Base-by-base conservation (phyloP, 495 filamentous ascomycete genomes). In the Amniculicola lignicola region DNA sequence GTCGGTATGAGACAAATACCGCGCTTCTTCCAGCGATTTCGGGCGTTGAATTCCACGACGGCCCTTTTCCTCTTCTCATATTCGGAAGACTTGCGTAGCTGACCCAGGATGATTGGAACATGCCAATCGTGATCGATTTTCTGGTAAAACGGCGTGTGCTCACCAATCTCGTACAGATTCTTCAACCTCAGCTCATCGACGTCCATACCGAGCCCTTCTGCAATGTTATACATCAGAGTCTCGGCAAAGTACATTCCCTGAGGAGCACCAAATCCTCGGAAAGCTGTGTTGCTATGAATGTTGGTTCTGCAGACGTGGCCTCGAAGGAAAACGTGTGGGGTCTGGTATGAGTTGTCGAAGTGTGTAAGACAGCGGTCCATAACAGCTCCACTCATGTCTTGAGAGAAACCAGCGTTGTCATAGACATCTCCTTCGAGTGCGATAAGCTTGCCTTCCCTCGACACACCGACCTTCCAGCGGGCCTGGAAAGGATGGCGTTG, bases 211-310 rank as follows among this genome's bases (percentile, higher is more conserved):
- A 74, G 51, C 3, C 57, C 63, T 39, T 74, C 72, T 1, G 72
- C 68, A 37, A 73, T 55, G 25, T 67, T 62, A n/a, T 63, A 66
- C 71, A 74, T 70, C 18, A 68, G 66, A 40, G 61, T 67, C 54
- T 74, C 72, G 7, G 72, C 44, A 18, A 72, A 64, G 19, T 63
- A 74, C 66, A 72, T 72, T 7, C 67, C 71, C 46, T 74, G 72
- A 0, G 72, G 72, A 1, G 67, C 72, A 11, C 72, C 71, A 51
- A 74, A 74, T 2, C 72, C 72, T 47, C 72, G 50, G 55, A 71
- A 74, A 3, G 72, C 72, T 3, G 72, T 74, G 38, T 74, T 74
- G 40, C 71, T 73, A 54, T 74, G 72, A 4, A 60, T 73, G 15
- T 74, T 72, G 4, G 72, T 74, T 58, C 65, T 71, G 52, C 72